Conservation (phyloP, 2,329 filamentous ascomycete genomes). For the Sporothrix schenckii region DNA sequence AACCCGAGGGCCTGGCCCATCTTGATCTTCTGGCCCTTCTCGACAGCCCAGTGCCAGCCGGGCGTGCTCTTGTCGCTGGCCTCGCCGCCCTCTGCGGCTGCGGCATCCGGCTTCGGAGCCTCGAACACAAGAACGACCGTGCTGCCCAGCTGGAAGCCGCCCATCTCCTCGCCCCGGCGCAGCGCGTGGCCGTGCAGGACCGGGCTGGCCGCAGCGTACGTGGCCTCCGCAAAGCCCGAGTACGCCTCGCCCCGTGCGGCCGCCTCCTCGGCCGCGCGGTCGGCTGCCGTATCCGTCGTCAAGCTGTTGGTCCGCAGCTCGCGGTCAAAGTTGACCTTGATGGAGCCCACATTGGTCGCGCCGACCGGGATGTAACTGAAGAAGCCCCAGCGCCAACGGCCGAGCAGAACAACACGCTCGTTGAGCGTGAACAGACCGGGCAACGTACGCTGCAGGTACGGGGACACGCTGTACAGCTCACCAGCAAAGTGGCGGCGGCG, state of each 20-base stretch:
- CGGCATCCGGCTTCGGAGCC: slow-evolving; percentile 61
- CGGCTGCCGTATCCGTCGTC: slow-evolving; percentile 88
- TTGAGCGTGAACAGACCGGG: slow-evolving; percentile 96
- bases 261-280: slow-evolving; percentile 80
- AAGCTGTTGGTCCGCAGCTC: slow-evolving; percentile 93
- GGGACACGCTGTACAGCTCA: slow-evolving; percentile 91
- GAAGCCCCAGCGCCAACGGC: slow-evolving; percentile 95
- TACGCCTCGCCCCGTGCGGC: slow-evolving; percentile 76
- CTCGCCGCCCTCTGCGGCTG: slow-evolving; percentile 48
- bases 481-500: slow-evolving; percentile 95
- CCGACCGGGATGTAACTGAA: slow-evolving; percentile 95
- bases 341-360: slow-evolving; percentile 95
- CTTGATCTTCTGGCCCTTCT: slow-evolving; percentile 85
- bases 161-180: slow-evolving; percentile 92
- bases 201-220: slow-evolving; percentile 75
- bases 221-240: slow-evolving; percentile 89
- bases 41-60: slow-evolving; percentile 83
- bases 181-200: slow-evolving; percentile 83
- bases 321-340: slow-evolving; percentile 94
- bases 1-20: slow-evolving; percentile 84
- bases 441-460: slow-evolving; percentile 88
- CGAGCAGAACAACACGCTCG: slow-evolving; percentile 90
- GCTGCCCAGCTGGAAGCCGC: slow-evolving; percentile 92
- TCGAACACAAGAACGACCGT: slow-evolving; percentile 97
- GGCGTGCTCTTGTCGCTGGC: slow-evolving; percentile 58